These are phyloP conservation scores for Xylaria acuta DNA, from an alignment of 495 filamentous ascomycete genomes.

Conservation along the genomic window DNA sequence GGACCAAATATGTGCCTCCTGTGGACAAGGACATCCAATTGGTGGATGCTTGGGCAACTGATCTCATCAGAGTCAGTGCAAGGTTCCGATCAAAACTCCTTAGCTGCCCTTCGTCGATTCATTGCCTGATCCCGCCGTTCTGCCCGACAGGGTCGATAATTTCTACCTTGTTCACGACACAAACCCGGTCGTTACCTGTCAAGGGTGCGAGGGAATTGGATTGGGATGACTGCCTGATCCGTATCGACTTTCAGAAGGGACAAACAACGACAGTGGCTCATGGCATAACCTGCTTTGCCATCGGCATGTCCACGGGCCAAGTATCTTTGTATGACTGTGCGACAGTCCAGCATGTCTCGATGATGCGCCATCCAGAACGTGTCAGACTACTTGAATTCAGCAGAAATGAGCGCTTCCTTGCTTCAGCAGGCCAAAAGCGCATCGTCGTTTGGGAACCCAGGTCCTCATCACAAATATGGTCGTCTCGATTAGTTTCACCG, in stretches of 20 bases:
- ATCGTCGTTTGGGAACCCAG: slow-evolving; percentile 34
- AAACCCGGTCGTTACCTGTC: slow-evolving; percentile 28
- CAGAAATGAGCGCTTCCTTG: slow-evolving; percentile 27
- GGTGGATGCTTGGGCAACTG: slow-evolving; percentile 38
- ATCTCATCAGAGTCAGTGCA: slow-evolving; percentile 42
- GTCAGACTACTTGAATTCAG: slow-evolving; percentile 35
- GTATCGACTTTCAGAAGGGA: slow-evolving; percentile 37
- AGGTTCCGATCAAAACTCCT: slow-evolving; percentile 42
- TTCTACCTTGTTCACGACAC: slow-evolving; percentile 26
- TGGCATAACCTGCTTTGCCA: slow-evolving; percentile 36
- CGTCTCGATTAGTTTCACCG: slow-evolving; percentile 32
- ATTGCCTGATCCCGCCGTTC: slow-evolving; percentile 42
- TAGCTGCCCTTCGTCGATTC: slow-evolving; percentile 42
- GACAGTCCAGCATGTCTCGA: slow-evolving; percentile 31
- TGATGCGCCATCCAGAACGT: slow-evolving; percentile 34
- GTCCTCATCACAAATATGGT: slow-evolving; percentile 23
- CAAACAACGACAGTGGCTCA: slow-evolving; percentile 28
- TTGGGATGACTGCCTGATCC: slow-evolving; percentile 44
- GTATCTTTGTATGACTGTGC: slow-evolving; percentile 35
- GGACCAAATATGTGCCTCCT: slow-evolving; percentile 34
- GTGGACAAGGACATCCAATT: slow-evolving; percentile 30
- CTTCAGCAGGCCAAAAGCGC: slow-evolving; percentile 31
- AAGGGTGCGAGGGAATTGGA: slow-evolving; percentile 24
- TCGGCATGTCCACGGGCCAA: slow-evolving; percentile 38
- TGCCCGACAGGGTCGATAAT: slow-evolving; percentile 40